Percentiles rank a stretch among this genome's conserved stretches.
These are phyloP conservation scores for Asterella californica DNA, from an alignment of 225 moss, liverwort and hornwort genomes.

Conservation along the genomic window DNA sequence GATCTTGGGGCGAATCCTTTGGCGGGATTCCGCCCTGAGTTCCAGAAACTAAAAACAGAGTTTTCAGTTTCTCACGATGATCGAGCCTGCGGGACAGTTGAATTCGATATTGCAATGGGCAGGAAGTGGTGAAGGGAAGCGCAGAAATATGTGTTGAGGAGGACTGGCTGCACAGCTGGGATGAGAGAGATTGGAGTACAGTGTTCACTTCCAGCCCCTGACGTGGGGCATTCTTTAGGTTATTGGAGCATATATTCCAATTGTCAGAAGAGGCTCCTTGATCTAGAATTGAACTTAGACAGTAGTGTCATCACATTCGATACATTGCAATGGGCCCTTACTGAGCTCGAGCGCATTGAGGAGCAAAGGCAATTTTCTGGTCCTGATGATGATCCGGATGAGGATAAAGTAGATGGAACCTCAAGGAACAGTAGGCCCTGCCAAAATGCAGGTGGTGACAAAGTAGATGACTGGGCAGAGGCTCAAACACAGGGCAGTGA, in stretches of 20 bases:
- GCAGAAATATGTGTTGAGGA: background rate
- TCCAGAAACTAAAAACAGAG: background rate
- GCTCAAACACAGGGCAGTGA: background rate
- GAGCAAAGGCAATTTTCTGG: constrained; percentile 11
- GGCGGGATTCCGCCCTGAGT: background rate
- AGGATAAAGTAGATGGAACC: constrained; percentile 15
- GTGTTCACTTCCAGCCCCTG: constrained; percentile 11
- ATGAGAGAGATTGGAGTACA: constrained; percentile 43
- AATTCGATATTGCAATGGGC: background rate
- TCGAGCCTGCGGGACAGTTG: background rate
- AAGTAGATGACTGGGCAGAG: background rate
- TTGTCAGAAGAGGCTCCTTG: constrained; percentile 39
- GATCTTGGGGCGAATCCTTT: background rate
- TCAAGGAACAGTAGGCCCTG: background rate
- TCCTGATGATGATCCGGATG: constrained; percentile 3
- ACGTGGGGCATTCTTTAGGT: background rate
- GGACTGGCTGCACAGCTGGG: constrained; percentile 25
- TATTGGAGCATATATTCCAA: constrained; percentile 6
- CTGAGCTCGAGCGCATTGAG: constrained; percentile 36
- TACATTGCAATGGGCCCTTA: constrained; percentile 40
- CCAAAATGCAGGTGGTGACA: background rate
- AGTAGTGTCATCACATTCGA: constrained; percentile 32
- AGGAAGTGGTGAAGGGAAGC: background rate
- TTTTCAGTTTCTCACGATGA: background rate
- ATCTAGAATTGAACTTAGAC: constrained; percentile 32